A percentile compares a stretch with the other conserved stretches of the same genome.
These are phyloP conservation scores for Aspergillus sp. DNA, from an alignment of 2,329 filamentous ascomycete genomes.

Conservation along the genomic window DNA sequence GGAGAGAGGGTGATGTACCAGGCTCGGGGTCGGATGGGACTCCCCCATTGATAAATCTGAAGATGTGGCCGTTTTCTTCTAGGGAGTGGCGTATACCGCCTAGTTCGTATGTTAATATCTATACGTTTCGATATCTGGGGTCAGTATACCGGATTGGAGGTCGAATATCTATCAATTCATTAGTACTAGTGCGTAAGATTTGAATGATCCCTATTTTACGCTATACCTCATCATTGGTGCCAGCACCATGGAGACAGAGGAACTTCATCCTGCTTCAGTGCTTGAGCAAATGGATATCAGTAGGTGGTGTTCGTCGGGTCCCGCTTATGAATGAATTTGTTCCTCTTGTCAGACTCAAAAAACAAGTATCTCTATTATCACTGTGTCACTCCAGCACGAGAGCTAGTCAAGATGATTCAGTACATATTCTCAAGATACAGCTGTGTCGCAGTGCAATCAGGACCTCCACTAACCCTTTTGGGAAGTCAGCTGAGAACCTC, in stretches of 20 bases:
- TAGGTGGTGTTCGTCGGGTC: too few relatives aligned
- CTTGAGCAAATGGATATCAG: too few relatives aligned
- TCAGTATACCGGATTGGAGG: constrained; percentile 23
- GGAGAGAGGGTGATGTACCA: constrained; percentile 11
- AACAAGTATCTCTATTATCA: too few relatives aligned
- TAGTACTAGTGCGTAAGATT: neutral
- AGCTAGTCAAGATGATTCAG: too few relatives aligned
- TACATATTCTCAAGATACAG: too few relatives aligned
- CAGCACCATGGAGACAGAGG: constrained; percentile 26
- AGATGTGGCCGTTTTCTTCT: constrained; percentile 21
- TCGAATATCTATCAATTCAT: constrained; percentile 23
- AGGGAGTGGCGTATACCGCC: constrained; percentile 23
- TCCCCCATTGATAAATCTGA: constrained; percentile 24
- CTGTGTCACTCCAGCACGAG: too few relatives aligned
- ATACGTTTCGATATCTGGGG: neutral
- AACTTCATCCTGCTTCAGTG: constrained; percentile 20
- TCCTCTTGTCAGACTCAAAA: too few relatives aligned
- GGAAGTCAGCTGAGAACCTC: too few relatives aligned
- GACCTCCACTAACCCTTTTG: too few relatives aligned
- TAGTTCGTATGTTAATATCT: constrained; percentile 9
- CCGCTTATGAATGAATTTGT: too few relatives aligned
- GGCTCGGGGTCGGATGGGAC: constrained; percentile 18
- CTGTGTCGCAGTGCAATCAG: too few relatives aligned
- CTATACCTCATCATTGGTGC: constrained; percentile 26
- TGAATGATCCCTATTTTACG: neutral